These are phyloP conservation scores for Colletotrichum scovillei DNA, from an alignment of 2,329 filamentous ascomycete genomes.

Conservation along the genomic window DNA sequence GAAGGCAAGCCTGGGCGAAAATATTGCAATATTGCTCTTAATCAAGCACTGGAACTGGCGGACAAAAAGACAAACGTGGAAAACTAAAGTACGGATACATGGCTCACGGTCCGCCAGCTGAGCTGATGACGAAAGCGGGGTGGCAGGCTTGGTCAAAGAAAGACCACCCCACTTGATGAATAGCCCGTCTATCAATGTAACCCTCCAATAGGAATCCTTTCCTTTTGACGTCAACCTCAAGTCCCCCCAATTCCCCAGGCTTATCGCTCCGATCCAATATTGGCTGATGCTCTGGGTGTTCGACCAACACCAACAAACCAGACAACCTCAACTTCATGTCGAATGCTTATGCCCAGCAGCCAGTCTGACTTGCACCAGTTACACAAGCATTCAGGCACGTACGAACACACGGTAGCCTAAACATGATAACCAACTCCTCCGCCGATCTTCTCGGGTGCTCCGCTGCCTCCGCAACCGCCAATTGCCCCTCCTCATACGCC, in stretches of 20 bases:
- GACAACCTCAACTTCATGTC: conserved; percentile 3
- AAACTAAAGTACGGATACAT: too few species aligned
- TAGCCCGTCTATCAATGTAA: neutral
- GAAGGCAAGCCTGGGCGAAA: neutral
- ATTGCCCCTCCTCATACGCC: neutral
- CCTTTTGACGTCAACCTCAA: neutral
- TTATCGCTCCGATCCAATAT: neutral
- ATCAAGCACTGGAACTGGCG: neutral
- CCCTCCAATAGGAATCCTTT: neutral
- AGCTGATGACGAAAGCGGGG: conserved; percentile 29
- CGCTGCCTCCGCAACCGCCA: neutral
- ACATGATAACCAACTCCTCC: conserved; percentile 7
- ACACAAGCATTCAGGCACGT: neutral
- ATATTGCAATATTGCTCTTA: neutral
- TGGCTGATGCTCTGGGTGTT: neutral
- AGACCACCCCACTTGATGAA: neutral
- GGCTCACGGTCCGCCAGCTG: too few species aligned
- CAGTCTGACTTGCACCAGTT: neutral
- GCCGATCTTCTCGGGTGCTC: conserved; percentile 19
- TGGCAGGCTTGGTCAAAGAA: conserved; percentile 15
- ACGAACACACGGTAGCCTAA: conserved; percentile 4
- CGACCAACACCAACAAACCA: neutral
- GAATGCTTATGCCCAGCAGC: neutral
- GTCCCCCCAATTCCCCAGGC: neutral
- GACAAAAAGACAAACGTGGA: neutral